Base-by-base conservation (phyloP, 164 flowering plant genomes). In the Dillenia turbinata region DNA sequence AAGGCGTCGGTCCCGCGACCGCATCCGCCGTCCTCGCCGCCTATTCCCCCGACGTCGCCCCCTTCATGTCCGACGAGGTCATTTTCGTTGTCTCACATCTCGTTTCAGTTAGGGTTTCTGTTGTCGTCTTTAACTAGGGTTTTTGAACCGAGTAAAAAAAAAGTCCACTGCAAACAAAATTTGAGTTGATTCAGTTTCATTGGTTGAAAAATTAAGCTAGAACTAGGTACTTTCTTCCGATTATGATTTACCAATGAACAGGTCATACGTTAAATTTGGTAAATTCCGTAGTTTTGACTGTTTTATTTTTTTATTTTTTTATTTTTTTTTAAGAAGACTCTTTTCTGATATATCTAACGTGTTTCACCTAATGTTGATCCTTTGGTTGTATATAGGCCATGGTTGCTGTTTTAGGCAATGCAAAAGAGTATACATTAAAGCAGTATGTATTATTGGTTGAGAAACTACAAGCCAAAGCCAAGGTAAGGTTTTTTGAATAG, bases 51-150 rank as follows among this genome's bases (percentile, higher is more conserved):
- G 81, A 83, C 5, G 69, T 79, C 17, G 86, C 89, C 0, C 95
- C 96, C 0, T 92, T 89, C 75, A 92, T 92, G 96, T 92, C 96
- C 11, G 98, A 92, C 67, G 96, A 92, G 92, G 97, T 91, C 56
- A 51, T 49, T 5, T 47, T 43, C 5, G 12, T 9, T 49, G 26
- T 49, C 19, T 57, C 10, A 12, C 55, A 2, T 47, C 43, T 13
- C 8, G 43, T 61, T 33, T 40, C 8, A 16, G 9, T 10, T 14
- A 2, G 47, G 9, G 15, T 63, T 3, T 10, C 59, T 47, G 7
- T 48, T 53, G 3, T 47, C 5, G 15, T 2, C 9, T 26, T 12
- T 45, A 33, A 33, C 40, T 6, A 33, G 40, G 40, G 40, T 33
- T 33, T 33, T 33, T 33, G 40, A 33, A 33, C 40, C 40, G 7